phyloP scores from a whole-genome alignment of 495 filamentous ascomycete genomes.

The Podospora tetraspora region DNA sequence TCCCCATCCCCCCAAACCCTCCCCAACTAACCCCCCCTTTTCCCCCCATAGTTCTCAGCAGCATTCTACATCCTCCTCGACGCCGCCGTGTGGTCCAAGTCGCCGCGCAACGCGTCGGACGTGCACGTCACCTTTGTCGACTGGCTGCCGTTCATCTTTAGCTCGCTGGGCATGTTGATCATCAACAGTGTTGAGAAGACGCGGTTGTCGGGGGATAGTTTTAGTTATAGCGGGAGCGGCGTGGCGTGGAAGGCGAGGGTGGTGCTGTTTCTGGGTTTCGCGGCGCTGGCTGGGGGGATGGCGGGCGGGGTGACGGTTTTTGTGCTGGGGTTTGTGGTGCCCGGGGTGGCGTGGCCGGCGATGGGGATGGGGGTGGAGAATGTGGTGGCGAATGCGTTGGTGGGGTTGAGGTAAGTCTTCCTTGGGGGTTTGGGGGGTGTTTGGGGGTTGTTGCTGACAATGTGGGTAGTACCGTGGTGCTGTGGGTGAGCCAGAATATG shows the following conservation, averaged over 20 bases:
- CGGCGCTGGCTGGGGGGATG: slow-evolving; percentile 86
- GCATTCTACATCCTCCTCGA: slow-evolving; percentile 97
- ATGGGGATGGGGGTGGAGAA: slow-evolving; percentile 92
- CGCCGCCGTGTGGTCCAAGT: slow-evolving; percentile 79
- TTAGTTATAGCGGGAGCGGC: slow-evolving; percentile 75
- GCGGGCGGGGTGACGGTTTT: slow-evolving; percentile 86
- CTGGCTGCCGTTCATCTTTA: slow-evolving; percentile 98
- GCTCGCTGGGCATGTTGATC: slow-evolving; percentile 89
- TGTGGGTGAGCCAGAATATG: slow-evolving; percentile 98
- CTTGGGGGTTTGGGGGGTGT: not conserved
- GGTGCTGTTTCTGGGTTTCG: slow-evolving; percentile 94
- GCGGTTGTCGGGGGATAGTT: slow-evolving; percentile 77
- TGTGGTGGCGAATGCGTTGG: slow-evolving; percentile 75
- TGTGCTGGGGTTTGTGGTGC: slow-evolving; percentile 86
- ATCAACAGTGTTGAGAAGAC: slow-evolving; percentile 98
- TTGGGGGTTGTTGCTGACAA: slow-evolving; percentile 10
- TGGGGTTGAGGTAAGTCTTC: slow-evolving; percentile 77
- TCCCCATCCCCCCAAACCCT: not conserved
- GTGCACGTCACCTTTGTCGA: slow-evolving; percentile 95
- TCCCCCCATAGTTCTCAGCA: slow-evolving; percentile 70
- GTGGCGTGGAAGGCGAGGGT: slow-evolving; percentile 96
- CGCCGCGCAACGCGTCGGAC: slow-evolving; percentile 65
- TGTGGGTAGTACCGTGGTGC: slow-evolving; percentile 65
- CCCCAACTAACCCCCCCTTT: not conserved
- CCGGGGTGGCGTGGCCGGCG: slow-evolving; percentile 71